Evolutionary conservation across 148 eudicot genomes (phyloP).

Genomic region (Polygonum aviculare): DNA sequence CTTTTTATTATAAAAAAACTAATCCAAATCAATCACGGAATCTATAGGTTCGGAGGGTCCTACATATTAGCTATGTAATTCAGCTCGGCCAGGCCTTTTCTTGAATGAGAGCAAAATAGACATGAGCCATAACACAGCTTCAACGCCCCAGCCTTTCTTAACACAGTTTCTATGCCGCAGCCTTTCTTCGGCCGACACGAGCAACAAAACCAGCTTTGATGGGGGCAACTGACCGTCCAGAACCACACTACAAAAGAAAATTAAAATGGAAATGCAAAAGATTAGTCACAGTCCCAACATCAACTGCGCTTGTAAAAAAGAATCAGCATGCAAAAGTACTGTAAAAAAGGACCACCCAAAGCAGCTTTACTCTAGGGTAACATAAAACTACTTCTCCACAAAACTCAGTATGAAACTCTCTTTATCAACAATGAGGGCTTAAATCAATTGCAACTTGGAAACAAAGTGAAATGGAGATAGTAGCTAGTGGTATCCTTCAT

Average conservation of each 20-base stretch:
- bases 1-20: no score
- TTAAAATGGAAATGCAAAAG: neutral
- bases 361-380: neutral
- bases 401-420: neutral
- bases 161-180: conserved; percentile 9
- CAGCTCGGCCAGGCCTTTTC: no score
- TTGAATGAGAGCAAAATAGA: no score
- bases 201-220: conserved; percentile 73
- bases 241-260: conserved; percentile 40
- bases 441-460: neutral
- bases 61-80: no score
- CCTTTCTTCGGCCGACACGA: conserved; percentile 60
- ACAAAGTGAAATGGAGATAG: neutral
- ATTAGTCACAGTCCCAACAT: neutral
- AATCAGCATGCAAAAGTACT: neutral
- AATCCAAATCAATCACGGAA: no score
- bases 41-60: no score
- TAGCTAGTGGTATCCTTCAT: neutral
- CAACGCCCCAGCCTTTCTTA: conserved; percentile 27
- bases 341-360: neutral
- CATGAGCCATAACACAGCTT: neutral
- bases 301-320: neutral
- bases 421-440: neutral
- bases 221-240: conserved; percentile 66
- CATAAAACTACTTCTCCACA: neutral